phyloP scores from a whole-genome alignment of 495 filamentous ascomycete species.

The Neurospora sp. region DNA sequence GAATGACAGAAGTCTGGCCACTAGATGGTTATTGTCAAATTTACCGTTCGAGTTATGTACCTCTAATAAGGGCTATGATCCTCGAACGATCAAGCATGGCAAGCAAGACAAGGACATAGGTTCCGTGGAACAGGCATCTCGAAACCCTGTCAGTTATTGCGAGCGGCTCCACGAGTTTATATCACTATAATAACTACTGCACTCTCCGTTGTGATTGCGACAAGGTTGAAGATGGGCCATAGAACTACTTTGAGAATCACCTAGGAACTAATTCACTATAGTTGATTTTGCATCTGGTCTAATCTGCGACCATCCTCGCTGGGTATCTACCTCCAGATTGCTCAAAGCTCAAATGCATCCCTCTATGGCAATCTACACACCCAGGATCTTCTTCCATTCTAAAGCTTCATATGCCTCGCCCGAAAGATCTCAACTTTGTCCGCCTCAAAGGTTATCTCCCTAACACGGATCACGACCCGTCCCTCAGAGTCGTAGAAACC shows the following conservation, averaged over 20 bases:
- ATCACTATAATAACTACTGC: neutral
- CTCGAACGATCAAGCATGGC: neutral
- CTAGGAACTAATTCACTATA: neutral
- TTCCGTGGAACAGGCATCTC: neutral
- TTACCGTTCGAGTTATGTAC: neutral
- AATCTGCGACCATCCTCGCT: neutral
- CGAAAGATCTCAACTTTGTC: slow-evolving; percentile 81
- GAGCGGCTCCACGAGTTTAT: neutral
- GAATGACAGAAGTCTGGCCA: neutral
- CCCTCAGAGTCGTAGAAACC: slow-evolving; percentile 33
- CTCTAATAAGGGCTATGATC: neutral
- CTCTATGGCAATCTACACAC: neutral
- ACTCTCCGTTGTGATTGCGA: neutral
- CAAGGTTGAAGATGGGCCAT: neutral
- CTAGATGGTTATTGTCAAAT: neutral
- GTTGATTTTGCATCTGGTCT: neutral
- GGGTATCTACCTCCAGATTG: neutral
- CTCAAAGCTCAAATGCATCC: neutral
- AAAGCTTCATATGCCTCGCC: slow-evolving; percentile 64
- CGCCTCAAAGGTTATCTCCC: slow-evolving; percentile 84
- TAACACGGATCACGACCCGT: slow-evolving; percentile 50
- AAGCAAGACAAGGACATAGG: neutral
- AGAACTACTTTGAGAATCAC: neutral
- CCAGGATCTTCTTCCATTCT: neutral
- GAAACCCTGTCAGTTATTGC: neutral